Evolutionary conservation across 2,329 filamentous ascomycete genomes (phyloP), one percentile per base, ranked within the genome.

Genomic region (Didymella lethalis): DNA sequence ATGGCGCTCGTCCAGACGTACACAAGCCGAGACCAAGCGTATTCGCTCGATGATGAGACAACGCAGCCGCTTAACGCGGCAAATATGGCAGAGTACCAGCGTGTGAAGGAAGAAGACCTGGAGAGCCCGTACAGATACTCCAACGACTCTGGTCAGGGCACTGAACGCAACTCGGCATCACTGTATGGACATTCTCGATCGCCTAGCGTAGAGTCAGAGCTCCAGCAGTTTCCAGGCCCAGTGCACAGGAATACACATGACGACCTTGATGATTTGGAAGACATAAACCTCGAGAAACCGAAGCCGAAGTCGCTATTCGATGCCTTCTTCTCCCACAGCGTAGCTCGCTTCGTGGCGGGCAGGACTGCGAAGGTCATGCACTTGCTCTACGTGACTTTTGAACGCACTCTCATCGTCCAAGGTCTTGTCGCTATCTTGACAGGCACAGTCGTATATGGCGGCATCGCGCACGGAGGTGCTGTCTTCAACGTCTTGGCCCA

Each of bases 401-500:
- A 97, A 73, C 87, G 93, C 49, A 83, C 89, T 2, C 89, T 96
- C 60, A 79, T 97, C 32, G 84, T 92, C 0, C 83, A 96, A 38
- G 92, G 91, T 1, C 96, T 93, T 67, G 79, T 91, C 43, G 85
- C 88, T 0, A 77, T 97, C 16, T 80, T 85, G 20, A 90, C 88
- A 4, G 94, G 94, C 5, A 84, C 90, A 34, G 84, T 91, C 29
- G 88, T 92, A 0, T 93, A 90, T 71, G 91, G 88, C 26, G 91
- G 93, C 28, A 90, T 97, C 64, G 95, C 95, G 75, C 88, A 90
- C 75, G 89, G 85, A 5, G 76, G 77, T 23, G 82, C 82, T 2
- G 81, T 97, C 57, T 96, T 94, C 81, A 93, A 88, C 66, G 92
- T 94, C 2, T 83, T 97, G 41, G 94, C 94, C 7, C 94, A 98